phyloP scores from a whole-genome alignment of 176 grass and related monocot species.

The Aegilops bicornis region DNA sequence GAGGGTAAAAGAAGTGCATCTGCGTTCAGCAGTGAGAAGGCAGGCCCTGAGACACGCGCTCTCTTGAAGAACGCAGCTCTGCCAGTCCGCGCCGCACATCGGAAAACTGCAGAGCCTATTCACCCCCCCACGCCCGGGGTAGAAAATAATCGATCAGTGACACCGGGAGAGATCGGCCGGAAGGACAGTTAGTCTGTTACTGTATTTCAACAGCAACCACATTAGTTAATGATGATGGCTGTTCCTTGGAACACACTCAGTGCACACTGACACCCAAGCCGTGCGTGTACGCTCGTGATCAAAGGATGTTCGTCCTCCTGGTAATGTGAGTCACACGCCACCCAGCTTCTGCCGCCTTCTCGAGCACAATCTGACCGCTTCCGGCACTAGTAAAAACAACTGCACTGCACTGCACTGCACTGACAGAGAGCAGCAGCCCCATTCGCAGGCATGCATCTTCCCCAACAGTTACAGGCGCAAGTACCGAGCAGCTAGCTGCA shows the following conservation, averaged over 20 bases:
- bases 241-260: neutral
- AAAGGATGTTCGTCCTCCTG: neutral
- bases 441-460: neutral
- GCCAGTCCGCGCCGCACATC: too few species aligned
- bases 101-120: too few species aligned
- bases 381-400: neutral
- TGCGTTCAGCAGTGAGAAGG: too few species aligned
- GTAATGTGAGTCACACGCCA: neutral
- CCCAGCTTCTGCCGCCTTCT: neutral
- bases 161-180: neutral
- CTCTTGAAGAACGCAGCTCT: too few species aligned
- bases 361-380: neutral
- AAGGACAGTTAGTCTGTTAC: neutral
- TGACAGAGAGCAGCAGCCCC: neutral
- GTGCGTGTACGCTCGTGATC: neutral
- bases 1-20: too few species aligned
- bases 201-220: neutral
- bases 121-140: too few species aligned
- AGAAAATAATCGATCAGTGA: neutral
- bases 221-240: conserved; percentile 27
- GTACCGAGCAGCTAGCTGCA: neutral
- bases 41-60: too few species aligned
- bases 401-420: neutral
- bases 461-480: neutral
- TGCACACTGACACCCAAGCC: neutral